A percentile compares a stretch with the other conserved stretches of the same genome.
These are phyloP conservation scores for Candida gigantensis DNA, from an alignment of 1,139 yeast species.

Conservation along the genomic window DNA sequence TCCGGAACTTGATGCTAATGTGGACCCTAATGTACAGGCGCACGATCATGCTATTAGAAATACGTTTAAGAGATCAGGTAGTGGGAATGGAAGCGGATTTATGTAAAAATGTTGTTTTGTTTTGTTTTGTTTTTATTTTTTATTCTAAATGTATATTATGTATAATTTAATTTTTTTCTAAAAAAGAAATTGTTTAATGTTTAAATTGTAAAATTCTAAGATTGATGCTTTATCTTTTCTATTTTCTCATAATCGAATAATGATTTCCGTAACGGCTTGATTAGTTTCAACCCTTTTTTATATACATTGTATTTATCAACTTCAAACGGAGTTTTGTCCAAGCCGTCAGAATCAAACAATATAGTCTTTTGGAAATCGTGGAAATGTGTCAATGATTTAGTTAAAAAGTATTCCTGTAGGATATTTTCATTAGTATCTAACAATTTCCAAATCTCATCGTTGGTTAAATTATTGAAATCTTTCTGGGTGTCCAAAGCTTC, in stretches of 20 bases:
- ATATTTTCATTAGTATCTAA: conserved; percentile 26
- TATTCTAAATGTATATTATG: no score
- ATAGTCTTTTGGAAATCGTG: conserved; percentile 29
- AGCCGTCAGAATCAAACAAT: conserved; percentile 26
- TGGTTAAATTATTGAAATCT: conserved; percentile 19
- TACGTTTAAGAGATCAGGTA: no score
- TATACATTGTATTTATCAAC: conserved; percentile 14
- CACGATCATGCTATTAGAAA: conserved; percentile 44
- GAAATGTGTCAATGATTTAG: conserved; percentile 28
- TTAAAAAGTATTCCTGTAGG: conserved; percentile 31
- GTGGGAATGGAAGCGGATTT: conserved; percentile 9
- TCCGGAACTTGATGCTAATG: conserved; percentile 47
- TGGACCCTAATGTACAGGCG: conserved; percentile 47
- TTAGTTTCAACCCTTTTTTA: conserved; percentile 21
- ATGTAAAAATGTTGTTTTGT: no score
- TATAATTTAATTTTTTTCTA: no score
- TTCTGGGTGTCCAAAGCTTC: neutral
- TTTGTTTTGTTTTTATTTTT: no score
- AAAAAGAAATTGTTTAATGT: no score
- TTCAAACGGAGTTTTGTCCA: conserved; percentile 17
- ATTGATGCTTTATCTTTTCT: conserved; percentile 22
- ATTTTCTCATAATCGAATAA: conserved; percentile 26
- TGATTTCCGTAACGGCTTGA: conserved; percentile 24
- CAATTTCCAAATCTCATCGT: conserved; percentile 19
- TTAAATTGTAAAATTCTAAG: no score